Base-by-base conservation (phyloP, 192 early-diverging fungal species). In the Thamnidium elegans region DNA sequence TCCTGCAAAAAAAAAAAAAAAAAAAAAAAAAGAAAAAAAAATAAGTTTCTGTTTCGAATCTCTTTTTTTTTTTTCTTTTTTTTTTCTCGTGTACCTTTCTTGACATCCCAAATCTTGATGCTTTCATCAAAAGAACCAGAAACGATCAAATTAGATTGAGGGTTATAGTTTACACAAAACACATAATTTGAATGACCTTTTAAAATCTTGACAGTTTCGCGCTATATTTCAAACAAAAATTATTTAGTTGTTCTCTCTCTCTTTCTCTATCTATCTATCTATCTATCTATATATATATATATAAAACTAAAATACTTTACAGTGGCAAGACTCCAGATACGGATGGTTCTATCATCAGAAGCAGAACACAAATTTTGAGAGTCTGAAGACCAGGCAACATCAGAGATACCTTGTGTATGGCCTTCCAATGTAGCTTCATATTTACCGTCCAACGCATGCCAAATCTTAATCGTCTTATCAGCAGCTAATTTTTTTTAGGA, bases 51-150 rank as follows among this genome's bases (percentile, higher is more conserved):
- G 26, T 10, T 23, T n/a, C 17, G 0, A 26, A 26, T 26, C 26
- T 26, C 3, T 26, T 26, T 26, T 26, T 26, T 26, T 26, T 26
- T 39, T 10, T 39, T 10, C 4, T 9, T 39, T 10, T 39, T 10
- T 39, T 10, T 39, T 10, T 39, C 7, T 39, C 55, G 26, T n/a
- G 15, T 72, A 85, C 94, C 94, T 52, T 85, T 90, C 63, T 84
- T 86, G 21, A 89, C 94, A 76, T 99, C 96, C 96, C 97, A 99
- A 36, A 98, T 93, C 26, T 91, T 83, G 55, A 99, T 92, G 14
- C 86, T 94, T 72, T 98, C 94, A 71, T 99, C 97, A 79, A 97
- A 98, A 15, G 94, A 96, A 59, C 97, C 97, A 3, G 94, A 96
- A 0, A 94, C 97, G 65, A 99, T 91, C 60, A 98, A 73, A 60